Base-by-base conservation (phyloP, 1,139 yeast genomes). In the Blastobotrys ciferrii region DNA sequence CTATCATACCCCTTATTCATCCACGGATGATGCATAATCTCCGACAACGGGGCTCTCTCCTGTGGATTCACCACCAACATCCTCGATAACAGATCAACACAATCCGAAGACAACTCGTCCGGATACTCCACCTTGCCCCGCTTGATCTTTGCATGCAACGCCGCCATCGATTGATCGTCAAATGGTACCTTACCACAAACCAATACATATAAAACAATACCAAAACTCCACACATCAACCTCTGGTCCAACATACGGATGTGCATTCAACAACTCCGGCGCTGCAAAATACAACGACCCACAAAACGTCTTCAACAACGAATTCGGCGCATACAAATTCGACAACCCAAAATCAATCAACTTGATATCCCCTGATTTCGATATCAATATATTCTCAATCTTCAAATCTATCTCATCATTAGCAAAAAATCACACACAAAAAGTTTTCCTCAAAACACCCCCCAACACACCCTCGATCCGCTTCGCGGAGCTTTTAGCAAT, bases 111-210 rank as follows among this genome's bases (percentile, higher is more conserved):
- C 44, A 94, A 72, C 70, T 84, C 84, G 40, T 77, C 77, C 4
- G 98, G 98, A 65, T 94, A 94, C 57, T 89, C 96, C 4, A 94
- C 96, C 53, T 82, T 76, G 33, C 98, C 98, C 56, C 84, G 79
- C 63, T 92, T 94, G 65, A 94, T 94, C 67, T 91, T 91, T 57
- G 89, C 96, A 66, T 94, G 98, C 59, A 94, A 75, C 1, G 87
- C 94, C 42, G 92, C 85, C 58, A 95, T 95, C 53, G 87, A 83
- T 63, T 88, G 95, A 65, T 94, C 98, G 66, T 94, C 98, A 67
- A 94, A 94, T 12, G 99, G 99, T 5, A 94, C 98, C 65, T 89
- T 91, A 47, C 99, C 99, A 65, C 97, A 91, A 2, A 92, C 96
- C 54, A 94, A 72, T 14, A 92, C 99, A 63, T 88, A 92, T 33